phyloP scores from a whole-genome alignment of 257 asterid species.

The Solanum clarkiae region DNA sequence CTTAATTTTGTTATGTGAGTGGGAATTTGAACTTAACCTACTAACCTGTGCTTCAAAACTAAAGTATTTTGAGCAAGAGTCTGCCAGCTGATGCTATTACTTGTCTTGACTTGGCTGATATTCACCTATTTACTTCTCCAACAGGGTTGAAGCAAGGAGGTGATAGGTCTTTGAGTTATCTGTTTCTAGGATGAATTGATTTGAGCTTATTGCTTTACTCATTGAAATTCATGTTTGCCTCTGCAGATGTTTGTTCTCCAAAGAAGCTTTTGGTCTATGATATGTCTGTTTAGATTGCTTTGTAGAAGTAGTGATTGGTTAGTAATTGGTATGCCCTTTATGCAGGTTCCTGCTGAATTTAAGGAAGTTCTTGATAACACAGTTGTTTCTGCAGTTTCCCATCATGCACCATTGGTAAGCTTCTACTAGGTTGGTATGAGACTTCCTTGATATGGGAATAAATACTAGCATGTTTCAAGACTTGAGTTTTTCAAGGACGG shows the following conservation, averaged over 20 bases:
- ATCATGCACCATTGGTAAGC: conserved; percentile 63
- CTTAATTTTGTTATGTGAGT: background rate
- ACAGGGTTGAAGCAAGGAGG: background rate
- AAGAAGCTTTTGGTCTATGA: background rate
- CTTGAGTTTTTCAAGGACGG: background rate
- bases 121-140: background rate
- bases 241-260: background rate
- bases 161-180: background rate
- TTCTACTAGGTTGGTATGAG: background rate
- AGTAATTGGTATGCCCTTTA: conserved; percentile 3
- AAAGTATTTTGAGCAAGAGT: background rate
- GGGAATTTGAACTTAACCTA: background rate
- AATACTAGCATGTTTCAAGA: background rate
- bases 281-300: background rate
- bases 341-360: conserved; percentile 88
- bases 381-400: conserved; percentile 73
- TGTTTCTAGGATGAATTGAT: background rate
- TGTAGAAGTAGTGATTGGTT: background rate
- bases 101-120: background rate
- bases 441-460: background rate
- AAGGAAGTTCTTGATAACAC: conserved; percentile 89
- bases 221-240: background rate
- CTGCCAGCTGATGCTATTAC: background rate
- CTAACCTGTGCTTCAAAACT: background rate
- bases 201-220: background rate